Conservation (phyloP, 441 rosid species). For the Syzygium syzygioides region DNA sequence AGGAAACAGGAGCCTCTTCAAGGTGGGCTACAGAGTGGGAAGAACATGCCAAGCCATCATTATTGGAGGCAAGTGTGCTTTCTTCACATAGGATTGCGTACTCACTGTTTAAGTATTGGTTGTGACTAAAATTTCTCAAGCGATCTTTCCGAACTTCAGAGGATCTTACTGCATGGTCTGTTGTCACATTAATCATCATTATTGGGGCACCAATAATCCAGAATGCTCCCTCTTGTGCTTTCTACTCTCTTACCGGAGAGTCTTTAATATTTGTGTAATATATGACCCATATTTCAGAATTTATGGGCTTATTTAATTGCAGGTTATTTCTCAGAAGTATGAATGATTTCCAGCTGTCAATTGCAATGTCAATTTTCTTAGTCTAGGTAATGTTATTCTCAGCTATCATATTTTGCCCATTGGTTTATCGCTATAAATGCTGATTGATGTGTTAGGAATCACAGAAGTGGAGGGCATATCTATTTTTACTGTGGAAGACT, state of each 20-base stretch:
- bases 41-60: constrained; percentile 76
- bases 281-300: not conserved
- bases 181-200: not conserved
- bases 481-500: not conserved
- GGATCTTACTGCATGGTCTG: not conserved
- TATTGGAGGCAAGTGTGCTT: constrained; percentile 46
- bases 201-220: fast-evolving
- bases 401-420: not conserved
- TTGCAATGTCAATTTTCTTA: not conserved
- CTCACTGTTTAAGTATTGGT: not conserved
- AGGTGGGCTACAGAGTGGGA: constrained; percentile 95
- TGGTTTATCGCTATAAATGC: not conserved
- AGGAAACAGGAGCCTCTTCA: constrained; percentile 61
- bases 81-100: not conserved
- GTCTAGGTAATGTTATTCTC: not conserved
- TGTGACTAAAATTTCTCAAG: not conserved
- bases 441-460: not conserved
- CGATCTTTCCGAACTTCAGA: not conserved
- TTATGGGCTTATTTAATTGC: not conserved
- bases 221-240: not conserved
- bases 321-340: constrained; percentile 7
- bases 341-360: not conserved
- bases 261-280: not conserved
- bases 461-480: not conserved
- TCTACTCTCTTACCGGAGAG: not conserved